These are phyloP conservation scores for Acacia acuminata DNA, from an alignment of 306 rosid species.

Conservation along the genomic window DNA sequence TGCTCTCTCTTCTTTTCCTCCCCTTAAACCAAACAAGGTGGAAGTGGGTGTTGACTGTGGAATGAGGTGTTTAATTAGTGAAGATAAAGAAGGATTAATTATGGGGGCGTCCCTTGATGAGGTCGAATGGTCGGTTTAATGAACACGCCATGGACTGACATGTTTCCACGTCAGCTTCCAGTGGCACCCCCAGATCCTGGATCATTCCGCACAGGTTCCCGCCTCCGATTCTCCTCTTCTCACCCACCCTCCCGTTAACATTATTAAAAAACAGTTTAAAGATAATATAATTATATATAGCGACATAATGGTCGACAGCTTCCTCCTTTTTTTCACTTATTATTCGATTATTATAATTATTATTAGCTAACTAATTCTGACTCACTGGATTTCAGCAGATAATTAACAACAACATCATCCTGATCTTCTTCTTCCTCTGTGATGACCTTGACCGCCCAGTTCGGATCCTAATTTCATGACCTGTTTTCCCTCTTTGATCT, in stretches of 20 bases:
- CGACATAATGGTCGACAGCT: not conserved
- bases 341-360: not conserved
- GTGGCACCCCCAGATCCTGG: not conserved
- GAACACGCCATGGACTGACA: constrained; percentile 13
- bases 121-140: constrained; percentile 50
- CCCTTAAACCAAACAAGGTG: no score
- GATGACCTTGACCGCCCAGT: no score
- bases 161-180: constrained; percentile 29
- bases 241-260: not conserved
- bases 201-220: not conserved
- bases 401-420: not conserved
- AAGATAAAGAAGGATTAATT: not conserved
- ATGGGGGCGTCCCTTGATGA: constrained; percentile 30
- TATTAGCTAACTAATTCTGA: not conserved
- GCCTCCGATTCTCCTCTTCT: constrained; percentile 39
- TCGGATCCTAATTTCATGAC: not conserved
- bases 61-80: not conserved
- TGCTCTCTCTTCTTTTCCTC: no score
- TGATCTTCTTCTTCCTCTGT: no score
- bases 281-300: no score
- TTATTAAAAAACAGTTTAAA: no score
- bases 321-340: not conserved
- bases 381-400: not conserved
- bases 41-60: not conserved
- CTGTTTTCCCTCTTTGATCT: no score